Evolutionary conservation across 1,284 basidiomycete species (phyloP).

Genomic region (Ustilago trichophora): DNA sequence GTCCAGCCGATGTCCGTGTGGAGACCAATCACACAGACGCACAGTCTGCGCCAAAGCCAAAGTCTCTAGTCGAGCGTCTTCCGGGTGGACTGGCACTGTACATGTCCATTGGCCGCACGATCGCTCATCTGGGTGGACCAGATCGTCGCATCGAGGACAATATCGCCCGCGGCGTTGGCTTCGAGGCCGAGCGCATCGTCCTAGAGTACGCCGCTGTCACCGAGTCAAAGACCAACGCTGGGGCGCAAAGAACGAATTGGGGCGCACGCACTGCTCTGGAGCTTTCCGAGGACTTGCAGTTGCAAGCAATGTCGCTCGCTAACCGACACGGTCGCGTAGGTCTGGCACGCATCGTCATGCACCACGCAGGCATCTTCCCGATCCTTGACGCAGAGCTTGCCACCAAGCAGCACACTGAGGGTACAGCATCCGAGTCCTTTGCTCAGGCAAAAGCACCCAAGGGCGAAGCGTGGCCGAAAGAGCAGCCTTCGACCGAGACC

Average conservation of each 20-base stretch:
- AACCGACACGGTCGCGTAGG: constrained; percentile 43
- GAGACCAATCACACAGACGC: no score
- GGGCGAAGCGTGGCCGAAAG: constrained; percentile 9
- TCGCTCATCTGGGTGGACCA: constrained; percentile 50
- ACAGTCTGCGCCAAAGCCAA: not conserved
- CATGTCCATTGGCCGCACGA: constrained; percentile 48
- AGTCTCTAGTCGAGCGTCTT: constrained; percentile 46
- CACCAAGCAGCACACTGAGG: constrained; percentile 49
- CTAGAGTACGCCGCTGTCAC: constrained; percentile 44
- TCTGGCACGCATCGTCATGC: constrained; percentile 33
- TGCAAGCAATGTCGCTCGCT: constrained; percentile 44
- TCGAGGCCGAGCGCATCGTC: constrained; percentile 52
- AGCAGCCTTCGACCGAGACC: not conserved
- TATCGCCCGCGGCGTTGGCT: constrained; percentile 53
- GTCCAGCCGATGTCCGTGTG: no score
- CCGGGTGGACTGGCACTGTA: constrained; percentile 45
- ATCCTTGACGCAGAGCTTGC: constrained; percentile 64
- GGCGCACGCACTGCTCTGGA: constrained; percentile 51
- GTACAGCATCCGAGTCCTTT: constrained; percentile 29
- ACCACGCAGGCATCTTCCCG: constrained; percentile 64
- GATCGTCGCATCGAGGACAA: constrained; percentile 47
- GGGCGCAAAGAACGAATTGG: constrained; percentile 32
- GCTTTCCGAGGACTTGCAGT: constrained; percentile 53
- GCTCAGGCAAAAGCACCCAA: constrained; percentile 19
- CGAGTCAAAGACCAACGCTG: constrained; percentile 30